phyloP scores from a whole-genome alignment of 1,284 basidiomycete genomes.

The Inonotus obliquus region DNA sequence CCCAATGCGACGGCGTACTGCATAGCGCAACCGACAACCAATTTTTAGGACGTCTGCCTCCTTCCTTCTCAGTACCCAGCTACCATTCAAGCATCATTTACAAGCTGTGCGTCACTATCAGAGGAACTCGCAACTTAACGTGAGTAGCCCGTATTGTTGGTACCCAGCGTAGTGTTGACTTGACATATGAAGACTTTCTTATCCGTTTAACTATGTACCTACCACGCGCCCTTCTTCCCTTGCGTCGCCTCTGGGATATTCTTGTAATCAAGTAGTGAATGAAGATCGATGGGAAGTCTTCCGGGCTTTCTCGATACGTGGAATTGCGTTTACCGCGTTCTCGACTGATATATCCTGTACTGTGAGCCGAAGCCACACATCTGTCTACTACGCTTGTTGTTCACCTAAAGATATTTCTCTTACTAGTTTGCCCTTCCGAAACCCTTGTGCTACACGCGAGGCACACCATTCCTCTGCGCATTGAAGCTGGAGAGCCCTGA shows the following conservation, averaged over 20 bases:
- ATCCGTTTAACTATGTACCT: slow-evolving; percentile 6
- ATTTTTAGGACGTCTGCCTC: background rate
- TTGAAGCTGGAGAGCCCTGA: slow-evolving; percentile 6
- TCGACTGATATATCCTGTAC: slow-evolving; percentile 7
- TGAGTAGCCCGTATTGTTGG: background rate
- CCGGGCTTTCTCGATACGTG: slow-evolving; percentile 1
- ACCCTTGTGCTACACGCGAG: slow-evolving; percentile 13
- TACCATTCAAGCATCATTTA: slow-evolving; percentile 4
- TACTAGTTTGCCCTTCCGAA: slow-evolving; percentile 9
- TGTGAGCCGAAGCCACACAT: background rate
- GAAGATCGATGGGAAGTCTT: slow-evolving; percentile 10
- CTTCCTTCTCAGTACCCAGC: background rate
- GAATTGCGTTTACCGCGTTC: slow-evolving; percentile 5
- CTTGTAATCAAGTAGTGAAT: background rate
- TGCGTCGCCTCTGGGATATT: background rate
- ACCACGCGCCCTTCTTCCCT: background rate
- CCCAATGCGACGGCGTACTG: background rate
- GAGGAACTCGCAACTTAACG: slow-evolving; percentile 1
- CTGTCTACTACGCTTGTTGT: background rate
- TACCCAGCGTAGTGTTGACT: background rate
- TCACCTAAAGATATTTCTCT: background rate
- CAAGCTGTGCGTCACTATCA: slow-evolving; percentile 2
- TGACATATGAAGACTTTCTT: background rate
- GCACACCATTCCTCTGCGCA: slow-evolving; percentile 7
- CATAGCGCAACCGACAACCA: background rate